Base-by-base conservation (phyloP, 345 rosid species). In the Mallotus nudiflorus region DNA sequence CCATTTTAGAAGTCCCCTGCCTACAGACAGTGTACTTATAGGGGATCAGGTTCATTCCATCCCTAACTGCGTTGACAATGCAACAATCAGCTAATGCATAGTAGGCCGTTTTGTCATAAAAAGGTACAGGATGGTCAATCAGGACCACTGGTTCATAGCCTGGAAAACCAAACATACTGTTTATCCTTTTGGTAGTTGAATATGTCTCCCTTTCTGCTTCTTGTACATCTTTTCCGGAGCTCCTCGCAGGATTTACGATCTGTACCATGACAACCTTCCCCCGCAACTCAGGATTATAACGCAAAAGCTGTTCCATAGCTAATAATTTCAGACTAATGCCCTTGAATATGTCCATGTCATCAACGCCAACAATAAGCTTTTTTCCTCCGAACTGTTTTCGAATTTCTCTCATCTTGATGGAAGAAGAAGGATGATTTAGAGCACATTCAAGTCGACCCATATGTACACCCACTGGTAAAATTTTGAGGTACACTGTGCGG, bases 261-360 rank as follows among this genome's bases (percentile, higher is more conserved):
- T 83, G 86, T 65, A 83, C 82, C 54, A 80, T 61, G 61, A 83
- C 84, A 19, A 83, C 69, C 20, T 75, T 54, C 16, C 86, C 86
- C 15, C 31, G 61, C 54, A 80, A 60, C 3, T 73, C 78, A 15
- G 72, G 72, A 50, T 68, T 61, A 62, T 75, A 82, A 56, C 25
- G 65, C 72, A 83, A 60, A 48, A 83, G 82, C 57, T 73, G 84
- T 57, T 83, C 86, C 53, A 80, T 40, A 9, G 86, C 84, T 1
- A 80, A 60, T 51, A 83, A 62, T 71, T 83, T 80, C 54, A 80
- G 71, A 67, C 84, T 83, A 27, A 83, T 72, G 46, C 86, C 86
- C 57, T 83, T 83, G 62, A 83, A 80, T 45, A 83, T 75, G 67
- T 83, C 86, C 86, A 78, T 80, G 72, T 83, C 86, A 65, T 83